phyloP scores from a whole-genome alignment of 1,284 basidiomycete genomes.

The Naganishia sp. region DNA sequence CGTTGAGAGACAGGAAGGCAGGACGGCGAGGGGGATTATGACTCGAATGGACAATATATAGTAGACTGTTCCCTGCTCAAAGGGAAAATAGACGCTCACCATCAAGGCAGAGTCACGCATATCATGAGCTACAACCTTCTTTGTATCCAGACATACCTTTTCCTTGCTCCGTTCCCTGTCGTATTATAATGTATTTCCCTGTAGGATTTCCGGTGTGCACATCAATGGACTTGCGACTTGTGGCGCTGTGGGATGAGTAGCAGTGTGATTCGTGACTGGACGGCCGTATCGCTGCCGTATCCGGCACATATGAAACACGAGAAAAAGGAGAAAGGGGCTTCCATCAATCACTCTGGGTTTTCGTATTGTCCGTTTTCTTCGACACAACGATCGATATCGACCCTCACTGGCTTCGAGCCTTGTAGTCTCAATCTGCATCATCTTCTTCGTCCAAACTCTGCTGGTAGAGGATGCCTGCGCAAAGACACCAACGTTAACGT shows the following conservation, averaged over 20 bases:
- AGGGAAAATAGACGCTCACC: no score
- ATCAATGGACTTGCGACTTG: background rate
- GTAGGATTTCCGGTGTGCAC: background rate
- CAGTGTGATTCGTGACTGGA: background rate
- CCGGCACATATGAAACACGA: background rate
- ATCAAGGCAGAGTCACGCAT: no score
- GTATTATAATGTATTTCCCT: no score
- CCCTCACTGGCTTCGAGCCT: no score
- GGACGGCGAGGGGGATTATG: background rate
- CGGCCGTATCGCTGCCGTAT: background rate
- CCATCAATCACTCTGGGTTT: background rate
- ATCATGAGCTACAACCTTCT: no score
- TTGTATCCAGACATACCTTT: background rate
- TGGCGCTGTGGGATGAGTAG: no score
- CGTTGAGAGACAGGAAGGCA: constrained; percentile 6
- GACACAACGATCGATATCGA: no score
- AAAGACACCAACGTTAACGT: no score
- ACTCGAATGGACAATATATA: background rate
- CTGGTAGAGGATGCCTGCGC: no score
- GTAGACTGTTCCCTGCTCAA: no score
- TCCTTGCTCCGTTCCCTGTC: background rate
- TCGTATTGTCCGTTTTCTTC: background rate
- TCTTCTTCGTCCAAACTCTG: no score
- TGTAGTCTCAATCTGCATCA: no score
- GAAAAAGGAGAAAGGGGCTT: background rate